Conservation (phyloP, 1,139 yeast genomes). For the Yueomyces sp. region DNA sequence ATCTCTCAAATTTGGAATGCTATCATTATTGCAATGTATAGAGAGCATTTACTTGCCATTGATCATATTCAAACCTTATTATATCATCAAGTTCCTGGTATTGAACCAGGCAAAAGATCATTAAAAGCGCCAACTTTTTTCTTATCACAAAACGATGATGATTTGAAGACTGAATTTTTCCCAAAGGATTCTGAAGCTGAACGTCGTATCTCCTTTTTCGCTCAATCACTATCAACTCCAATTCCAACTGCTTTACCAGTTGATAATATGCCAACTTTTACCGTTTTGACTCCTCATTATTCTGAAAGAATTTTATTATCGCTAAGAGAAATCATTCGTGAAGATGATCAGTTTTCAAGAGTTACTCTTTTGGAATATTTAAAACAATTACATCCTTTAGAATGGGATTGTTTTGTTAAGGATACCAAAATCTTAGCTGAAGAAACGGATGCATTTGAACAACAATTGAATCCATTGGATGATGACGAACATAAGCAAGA, state of each 20-base stretch:
- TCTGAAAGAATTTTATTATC: slow-evolving; percentile 92
- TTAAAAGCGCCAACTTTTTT: slow-evolving; percentile 97
- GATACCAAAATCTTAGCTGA: slow-evolving; percentile 97
- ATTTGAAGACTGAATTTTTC: slow-evolving; percentile 89
- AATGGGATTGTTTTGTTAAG: slow-evolving; percentile 98
- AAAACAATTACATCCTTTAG: slow-evolving; percentile 96
- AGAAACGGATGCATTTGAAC: slow-evolving; percentile 84
- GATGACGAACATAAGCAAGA: not conserved
- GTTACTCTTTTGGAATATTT: slow-evolving; percentile 91
- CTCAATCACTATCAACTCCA: slow-evolving; percentile 96
- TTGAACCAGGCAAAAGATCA: slow-evolving; percentile 95
- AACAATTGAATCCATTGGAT: slow-evolving; percentile 30
- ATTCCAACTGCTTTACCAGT: slow-evolving; percentile 97
- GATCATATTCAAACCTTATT: slow-evolving; percentile 95
- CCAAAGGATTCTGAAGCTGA: slow-evolving; percentile 96
- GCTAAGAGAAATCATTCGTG: slow-evolving; percentile 93
- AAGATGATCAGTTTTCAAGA: slow-evolving; percentile 96
- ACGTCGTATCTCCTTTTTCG: slow-evolving; percentile 97
- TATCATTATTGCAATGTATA: slow-evolving; percentile 93
- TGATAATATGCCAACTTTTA: slow-evolving; percentile 98
- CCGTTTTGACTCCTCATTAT: slow-evolving; percentile 95
- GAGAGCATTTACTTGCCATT: slow-evolving; percentile 92
- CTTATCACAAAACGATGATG: slow-evolving; percentile 94
- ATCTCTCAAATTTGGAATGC: slow-evolving; percentile 99
- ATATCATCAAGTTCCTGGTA: slow-evolving; percentile 96